Evolutionary conservation across 2,329 filamentous ascomycete genomes (phyloP).

Genomic region (Aureobasidium leucospermi): DNA sequence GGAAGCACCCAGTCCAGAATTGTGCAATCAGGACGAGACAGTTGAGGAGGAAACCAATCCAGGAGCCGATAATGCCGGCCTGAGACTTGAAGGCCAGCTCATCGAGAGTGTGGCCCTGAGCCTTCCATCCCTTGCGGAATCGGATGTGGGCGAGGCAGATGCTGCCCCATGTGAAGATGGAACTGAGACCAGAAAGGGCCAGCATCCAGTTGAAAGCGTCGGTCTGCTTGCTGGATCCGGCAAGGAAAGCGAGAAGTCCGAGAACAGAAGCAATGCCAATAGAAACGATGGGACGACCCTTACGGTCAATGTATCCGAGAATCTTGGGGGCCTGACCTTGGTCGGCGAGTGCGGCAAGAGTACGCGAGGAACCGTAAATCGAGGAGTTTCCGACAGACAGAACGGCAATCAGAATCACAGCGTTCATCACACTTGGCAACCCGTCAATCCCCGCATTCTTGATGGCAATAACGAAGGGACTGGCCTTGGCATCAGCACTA

Average conservation of each 20-base stretch:
- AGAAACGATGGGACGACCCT: conserved; percentile 52
- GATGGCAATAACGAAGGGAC: conserved; percentile 91
- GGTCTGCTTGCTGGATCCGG: conserved; percentile 32
- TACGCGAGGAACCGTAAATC: conserved; percentile 85
- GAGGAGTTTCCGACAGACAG: conserved; percentile 87
- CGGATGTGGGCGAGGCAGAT: conserved; percentile 60
- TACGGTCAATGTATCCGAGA: conserved; percentile 54
- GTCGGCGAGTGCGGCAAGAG: conserved; percentile 81
- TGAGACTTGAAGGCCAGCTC: conserved; percentile 79
- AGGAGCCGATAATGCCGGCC: conserved; percentile 72
- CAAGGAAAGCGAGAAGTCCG: conserved; percentile 54
- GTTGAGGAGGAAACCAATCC: conserved; percentile 71
- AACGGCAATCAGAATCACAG: conserved; percentile 86
- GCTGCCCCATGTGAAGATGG: conserved; percentile 69
- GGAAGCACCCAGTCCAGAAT: conserved; percentile 71
- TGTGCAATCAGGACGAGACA: conserved; percentile 69
- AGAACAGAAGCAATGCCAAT: conserved; percentile 38
- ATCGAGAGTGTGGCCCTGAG: conserved; percentile 55
- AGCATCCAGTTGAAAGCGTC: conserved; percentile 59
- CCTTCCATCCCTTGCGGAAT: conserved; percentile 55
- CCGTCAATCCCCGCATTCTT: conserved; percentile 69
- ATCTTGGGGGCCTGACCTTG: conserved; percentile 54
- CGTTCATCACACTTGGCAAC: conserved; percentile 85
- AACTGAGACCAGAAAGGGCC: conserved; percentile 63
- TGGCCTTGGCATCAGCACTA: conserved; percentile 63